Evolutionary conservation across 139 green algal species (phyloP), one percentile per base, ranked within the genome.

Genomic region (Auxenochlorella pyrenoidosa): DNA sequence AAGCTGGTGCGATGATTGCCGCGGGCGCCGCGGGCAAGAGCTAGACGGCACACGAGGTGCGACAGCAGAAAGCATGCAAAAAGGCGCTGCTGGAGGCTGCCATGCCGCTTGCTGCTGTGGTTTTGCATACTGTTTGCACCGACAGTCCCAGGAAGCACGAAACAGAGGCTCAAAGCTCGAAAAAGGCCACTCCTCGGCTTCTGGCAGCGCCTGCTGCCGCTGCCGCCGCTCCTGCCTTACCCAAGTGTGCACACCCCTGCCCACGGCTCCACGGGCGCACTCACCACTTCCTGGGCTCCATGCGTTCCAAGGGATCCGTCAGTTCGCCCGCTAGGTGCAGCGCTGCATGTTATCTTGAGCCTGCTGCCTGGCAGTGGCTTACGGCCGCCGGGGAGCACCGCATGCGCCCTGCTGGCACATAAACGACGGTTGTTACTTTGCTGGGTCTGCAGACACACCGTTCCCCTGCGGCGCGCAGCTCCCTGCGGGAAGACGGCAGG

Each of bases 291-390:
- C 21, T 83, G 54, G 1, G 78, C 32, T 5, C 10, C 3, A 5
- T 16, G 1, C 0, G 5, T n/a, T 36, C 70, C 70, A 1, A 26
- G 16, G 24, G 8, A n/a, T 1, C 34, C 78, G 70, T 13, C 44
- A 24, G 34, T 18, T 4, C 51, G 44, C 28, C 34, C 54, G 36
- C 44, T n/a, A 40, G 51, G 32, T 22, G 34, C 51, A 47, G 54
- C 78, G 34, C 54, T 83, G 78, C 78, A 71, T 83, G 51, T 71
- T 83, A 83, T 83, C 78, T 28, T 38, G 28, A 43, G 76, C 47
- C 78, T 71, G 51, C 78, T 47, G 54, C 51, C 78, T 22, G 38
- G 78, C 51, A 71, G 51, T 34, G 44, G 22, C 58, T 30, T 58
- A 1, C 40, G 44, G n/a, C 21, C 30, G 30, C 76, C 47, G 28